A percentile compares a stretch with the other conserved stretches of the same genome.
Evolutionary conservation across 257 asterid species (phyloP).

Genomic region (Solanum medicagineum): DNA sequence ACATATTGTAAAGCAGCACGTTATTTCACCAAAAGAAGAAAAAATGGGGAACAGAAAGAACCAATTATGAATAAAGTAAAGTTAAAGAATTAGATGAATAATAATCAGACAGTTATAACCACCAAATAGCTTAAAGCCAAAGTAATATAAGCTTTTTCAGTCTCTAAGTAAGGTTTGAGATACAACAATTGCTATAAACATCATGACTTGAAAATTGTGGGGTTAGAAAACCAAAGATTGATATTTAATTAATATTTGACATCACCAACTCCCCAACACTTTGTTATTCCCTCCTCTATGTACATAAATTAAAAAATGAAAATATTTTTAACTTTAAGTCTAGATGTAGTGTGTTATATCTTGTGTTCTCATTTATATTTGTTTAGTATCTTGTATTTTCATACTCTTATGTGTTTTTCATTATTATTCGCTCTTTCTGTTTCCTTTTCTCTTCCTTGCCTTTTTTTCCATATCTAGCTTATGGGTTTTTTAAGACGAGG

Average conservation of each 20-base stretch:
- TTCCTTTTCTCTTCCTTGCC: too few relatives aligned
- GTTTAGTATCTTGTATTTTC: too few relatives aligned
- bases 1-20: background rate
- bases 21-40: background rate
- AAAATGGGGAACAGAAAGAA: background rate
- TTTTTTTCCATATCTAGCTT: too few relatives aligned
- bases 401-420: too few relatives aligned
- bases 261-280: background rate
- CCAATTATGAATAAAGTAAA: background rate
- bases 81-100: background rate
- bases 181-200: background rate
- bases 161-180: background rate
- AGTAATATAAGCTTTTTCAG: background rate
- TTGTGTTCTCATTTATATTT: too few relatives aligned
- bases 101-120: background rate
- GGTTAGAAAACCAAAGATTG: background rate
- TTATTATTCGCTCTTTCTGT: too few relatives aligned
- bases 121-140: background rate
- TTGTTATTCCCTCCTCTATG: background rate
- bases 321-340: background rate
- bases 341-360: background rate
- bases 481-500: too few relatives aligned
- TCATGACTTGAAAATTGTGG: background rate
- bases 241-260: background rate
- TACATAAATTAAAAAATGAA: background rate